phyloP scores from a whole-genome alignment of 768 basidiomycete species.

The Mycena albidolilacea region DNA sequence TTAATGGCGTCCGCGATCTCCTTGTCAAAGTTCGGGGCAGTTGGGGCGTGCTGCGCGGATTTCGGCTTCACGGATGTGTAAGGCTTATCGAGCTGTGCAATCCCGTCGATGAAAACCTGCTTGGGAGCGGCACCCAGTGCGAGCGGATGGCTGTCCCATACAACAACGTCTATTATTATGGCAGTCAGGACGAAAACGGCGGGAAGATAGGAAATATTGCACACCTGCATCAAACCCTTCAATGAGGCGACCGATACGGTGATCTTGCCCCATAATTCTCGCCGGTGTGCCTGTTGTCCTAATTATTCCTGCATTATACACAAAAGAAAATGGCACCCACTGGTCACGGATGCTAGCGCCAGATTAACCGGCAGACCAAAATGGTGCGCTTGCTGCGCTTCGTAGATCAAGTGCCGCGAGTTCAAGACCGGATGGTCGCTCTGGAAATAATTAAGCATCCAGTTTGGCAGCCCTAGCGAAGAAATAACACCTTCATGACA shows the following conservation, averaged over 20 bases:
- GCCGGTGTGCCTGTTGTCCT: constrained; percentile 51
- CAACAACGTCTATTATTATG: constrained; percentile 56
- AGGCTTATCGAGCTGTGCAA: constrained; percentile 68
- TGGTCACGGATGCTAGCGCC: constrained; percentile 63
- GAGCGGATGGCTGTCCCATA: constrained; percentile 88
- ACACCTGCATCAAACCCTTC: constrained; percentile 79
- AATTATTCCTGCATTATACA: constrained; percentile 52
- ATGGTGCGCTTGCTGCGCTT: constrained; percentile 79
- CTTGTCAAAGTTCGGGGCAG: constrained; percentile 70
- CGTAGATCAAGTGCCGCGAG: constrained; percentile 77
- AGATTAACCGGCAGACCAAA: constrained; percentile 69
- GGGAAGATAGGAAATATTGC: constrained; percentile 1
- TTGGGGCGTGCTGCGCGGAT: constrained; percentile 65
- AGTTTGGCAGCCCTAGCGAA: not conserved
- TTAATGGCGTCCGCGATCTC: constrained; percentile 74
- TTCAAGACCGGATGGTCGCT: constrained; percentile 72
- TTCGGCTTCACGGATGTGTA: constrained; percentile 59
- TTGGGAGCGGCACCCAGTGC: constrained; percentile 82
- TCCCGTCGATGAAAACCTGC: constrained; percentile 90
- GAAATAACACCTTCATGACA: constrained; percentile 77
- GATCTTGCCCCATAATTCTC: not conserved
- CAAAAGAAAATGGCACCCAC: not conserved
- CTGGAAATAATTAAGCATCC: constrained; percentile 44
- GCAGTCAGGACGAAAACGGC: not conserved
- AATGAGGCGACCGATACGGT: constrained; percentile 26